phyloP scores from a whole-genome alignment of 306 rosid genomes.

The Macrotyloma uniflorum region DNA sequence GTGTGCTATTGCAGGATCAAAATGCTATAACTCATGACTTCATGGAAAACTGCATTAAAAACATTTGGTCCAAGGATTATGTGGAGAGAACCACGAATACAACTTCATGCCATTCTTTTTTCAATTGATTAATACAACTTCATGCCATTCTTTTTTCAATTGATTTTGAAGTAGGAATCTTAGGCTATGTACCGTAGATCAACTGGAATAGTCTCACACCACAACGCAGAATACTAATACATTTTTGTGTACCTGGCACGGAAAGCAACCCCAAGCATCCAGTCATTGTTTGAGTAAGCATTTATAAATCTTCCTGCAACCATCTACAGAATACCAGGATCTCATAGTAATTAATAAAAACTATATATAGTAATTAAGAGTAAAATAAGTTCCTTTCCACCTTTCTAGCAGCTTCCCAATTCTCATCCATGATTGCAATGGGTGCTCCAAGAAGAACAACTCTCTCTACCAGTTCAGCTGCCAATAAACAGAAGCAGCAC shows the following conservation, averaged over 20 bases:
- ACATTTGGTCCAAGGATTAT: neutral
- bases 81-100: neutral
- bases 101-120: neutral
- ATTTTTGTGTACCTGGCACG: slow-evolving; percentile 59
- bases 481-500: slow-evolving; percentile 32
- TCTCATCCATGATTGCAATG: slow-evolving; percentile 64
- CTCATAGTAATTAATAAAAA: slow-evolving; percentile 10
- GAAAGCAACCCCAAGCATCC: slow-evolving; percentile 73
- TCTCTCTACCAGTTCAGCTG: slow-evolving; percentile 73
- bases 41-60: neutral
- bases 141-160: neutral
- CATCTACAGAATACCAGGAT: slow-evolving; percentile 51
- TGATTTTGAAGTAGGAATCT: neutral
- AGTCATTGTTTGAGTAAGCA: slow-evolving; percentile 66
- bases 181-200: slow-evolving; percentile 4
- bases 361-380: neutral
- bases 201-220: slow-evolving; percentile 9
- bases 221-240: neutral
- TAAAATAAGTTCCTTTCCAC: slow-evolving; percentile 36
- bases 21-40: neutral
- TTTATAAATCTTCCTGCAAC: slow-evolving; percentile 78
- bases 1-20: slow-evolving; percentile 14
- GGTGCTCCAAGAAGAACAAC: slow-evolving; percentile 86
- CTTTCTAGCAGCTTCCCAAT: slow-evolving; percentile 69
- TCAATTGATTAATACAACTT: neutral